Evolutionary conservation across 257 asterid species (phyloP), one percentile per base, ranked within the genome.

Genomic region (Mentha longifolia): DNA sequence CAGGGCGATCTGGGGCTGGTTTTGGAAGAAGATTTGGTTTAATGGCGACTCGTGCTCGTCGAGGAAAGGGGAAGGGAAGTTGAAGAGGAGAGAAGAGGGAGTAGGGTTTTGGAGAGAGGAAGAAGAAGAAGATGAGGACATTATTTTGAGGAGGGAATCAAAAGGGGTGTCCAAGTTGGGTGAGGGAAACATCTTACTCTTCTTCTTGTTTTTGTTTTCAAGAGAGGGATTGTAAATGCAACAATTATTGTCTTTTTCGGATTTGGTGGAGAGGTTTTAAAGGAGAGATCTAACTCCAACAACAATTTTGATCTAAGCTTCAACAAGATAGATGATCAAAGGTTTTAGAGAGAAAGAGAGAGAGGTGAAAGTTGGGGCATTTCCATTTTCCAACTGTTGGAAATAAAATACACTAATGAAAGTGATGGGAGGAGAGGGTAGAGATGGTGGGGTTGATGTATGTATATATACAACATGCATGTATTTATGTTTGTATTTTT

Each of bases 171-270:
- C 42, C 69, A 17, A 68, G 76, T 78, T 86, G 71, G 72, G 60
- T 76, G 84, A 59, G 61, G 92, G 80, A 82, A 80, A 77, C 91
- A 83, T 70, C 70, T n/a, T n/a, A n/a, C n/a, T n/a, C n/a, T 22
- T 46, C 17, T 62, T 39, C 63, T 22, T 45, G 12, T 33, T 7
- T 35, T 35, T 7, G 6, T 35, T 7, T 35, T 35, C 8, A 35
- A 35, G 25, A 5, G 22, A 60, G 71, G 3, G 39, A 56, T 68
- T 71, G 82, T 74, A 77, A 75, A 74, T 69, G 80, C 70, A 65
- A 61, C 70, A 74, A 28, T 77, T 68, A 71, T 76, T 60, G 77
- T 42, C 74, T 54, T n/a, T 76, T 69, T 69, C 41, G 68, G 71
- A 64, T 75, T 75, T 68, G 75, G 70, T 67, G 76, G 67, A 51